Evolutionary conservation across 2,329 filamentous ascomycete species (phyloP).

Genomic region (Alternaria longipes): DNA sequence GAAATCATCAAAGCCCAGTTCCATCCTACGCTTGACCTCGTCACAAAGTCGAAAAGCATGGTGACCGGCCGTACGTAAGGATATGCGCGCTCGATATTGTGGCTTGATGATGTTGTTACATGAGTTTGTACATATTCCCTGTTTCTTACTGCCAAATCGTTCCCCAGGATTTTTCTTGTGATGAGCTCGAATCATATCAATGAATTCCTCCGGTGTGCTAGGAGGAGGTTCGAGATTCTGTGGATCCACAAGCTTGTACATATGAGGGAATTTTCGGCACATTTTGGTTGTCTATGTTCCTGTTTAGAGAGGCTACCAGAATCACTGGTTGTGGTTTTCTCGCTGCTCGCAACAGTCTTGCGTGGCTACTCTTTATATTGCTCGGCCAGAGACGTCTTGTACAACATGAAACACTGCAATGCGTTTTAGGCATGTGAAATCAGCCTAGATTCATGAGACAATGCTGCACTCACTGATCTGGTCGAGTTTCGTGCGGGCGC

Average conservation of each 20-base stretch:
- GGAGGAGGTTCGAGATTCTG: background rate
- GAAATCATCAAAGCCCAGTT: background rate
- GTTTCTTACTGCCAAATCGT: background rate
- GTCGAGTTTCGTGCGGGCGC: no score
- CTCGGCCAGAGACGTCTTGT: background rate
- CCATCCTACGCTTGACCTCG: background rate
- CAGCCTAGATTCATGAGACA: background rate
- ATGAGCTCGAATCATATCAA: background rate
- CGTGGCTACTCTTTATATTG: background rate
- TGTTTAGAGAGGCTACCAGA: background rate
- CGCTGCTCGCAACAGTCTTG: background rate
- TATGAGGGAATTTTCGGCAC: background rate
- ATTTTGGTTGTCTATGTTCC: background rate
- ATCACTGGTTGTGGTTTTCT: background rate
- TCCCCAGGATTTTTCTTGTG: background rate
- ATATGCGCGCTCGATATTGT: background rate
- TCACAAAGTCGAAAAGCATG: background rate
- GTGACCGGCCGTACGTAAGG: background rate
- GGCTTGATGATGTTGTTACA: background rate
- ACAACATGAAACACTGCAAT: background rate
- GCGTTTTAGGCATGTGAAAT: background rate
- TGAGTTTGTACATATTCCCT: no score
- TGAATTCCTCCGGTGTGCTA: background rate
- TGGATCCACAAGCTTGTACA: background rate
- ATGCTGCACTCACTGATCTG: no score